Conservation (phyloP, 768 basidiomycete genomes). For the Naganishia antarctica region DNA sequence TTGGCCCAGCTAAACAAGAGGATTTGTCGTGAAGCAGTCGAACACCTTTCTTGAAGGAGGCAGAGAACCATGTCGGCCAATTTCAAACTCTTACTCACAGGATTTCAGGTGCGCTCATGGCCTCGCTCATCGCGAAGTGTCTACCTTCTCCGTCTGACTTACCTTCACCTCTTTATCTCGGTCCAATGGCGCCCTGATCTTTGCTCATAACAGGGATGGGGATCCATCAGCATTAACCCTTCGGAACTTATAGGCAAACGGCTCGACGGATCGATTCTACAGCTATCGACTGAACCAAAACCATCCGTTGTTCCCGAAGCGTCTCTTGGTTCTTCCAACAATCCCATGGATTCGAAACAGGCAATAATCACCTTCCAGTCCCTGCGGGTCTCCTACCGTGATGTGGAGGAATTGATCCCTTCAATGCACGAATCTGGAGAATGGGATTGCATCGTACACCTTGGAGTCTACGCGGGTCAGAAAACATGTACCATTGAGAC, state of each 20-base stretch:
- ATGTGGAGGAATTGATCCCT: background rate
- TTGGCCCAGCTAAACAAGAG: no score
- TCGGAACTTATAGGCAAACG: background rate
- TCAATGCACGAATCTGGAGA: background rate
- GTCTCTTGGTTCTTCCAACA: no score
- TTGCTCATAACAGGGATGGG: conserved; percentile 6
- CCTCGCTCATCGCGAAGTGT: no score
- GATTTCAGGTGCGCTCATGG: conserved; percentile 7
- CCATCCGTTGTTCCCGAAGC: no score
- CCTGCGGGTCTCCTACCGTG: conserved; percentile 11
- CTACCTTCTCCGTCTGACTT: background rate
- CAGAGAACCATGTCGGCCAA: no score
- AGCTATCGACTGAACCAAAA: background rate
- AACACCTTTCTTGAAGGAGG: no score
- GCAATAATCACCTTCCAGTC: conserved; percentile 5
- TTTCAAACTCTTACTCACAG: conserved; percentile 4
- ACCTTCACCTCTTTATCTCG: no score
- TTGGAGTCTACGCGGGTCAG: conserved; percentile 8
- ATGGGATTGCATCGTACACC: conserved; percentile 17
- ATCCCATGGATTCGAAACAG: no score
- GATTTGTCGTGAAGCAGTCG: no score
- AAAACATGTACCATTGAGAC: conserved; percentile 18
- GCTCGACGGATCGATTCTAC: background rate
- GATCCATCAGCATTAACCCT: background rate
- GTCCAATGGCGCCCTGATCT: no score